Evolutionary conservation across 768 basidiomycete species (phyloP), one percentile per base, ranked within the genome.

Genomic region (Mycena alexandri): DNA sequence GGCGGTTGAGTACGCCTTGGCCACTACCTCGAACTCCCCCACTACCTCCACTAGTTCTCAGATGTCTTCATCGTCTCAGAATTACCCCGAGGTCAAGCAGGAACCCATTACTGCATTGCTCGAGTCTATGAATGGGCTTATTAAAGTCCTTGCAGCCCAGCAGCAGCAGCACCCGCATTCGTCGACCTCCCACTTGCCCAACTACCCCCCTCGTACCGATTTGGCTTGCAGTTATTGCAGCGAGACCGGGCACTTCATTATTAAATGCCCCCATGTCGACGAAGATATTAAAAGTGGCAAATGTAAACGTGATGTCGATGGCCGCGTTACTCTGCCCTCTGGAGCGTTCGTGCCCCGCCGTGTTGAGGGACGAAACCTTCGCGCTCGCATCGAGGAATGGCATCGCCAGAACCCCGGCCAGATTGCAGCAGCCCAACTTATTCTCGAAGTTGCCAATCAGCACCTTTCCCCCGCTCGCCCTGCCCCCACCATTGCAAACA

Each of bases 231-330:
- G 56, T 51, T 72, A 74, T 62, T 77, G 4, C 56, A 74, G 75
- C 22, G 73, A 71, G 0, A 11, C 34, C 1, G 54, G 43, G 1
- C 74, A 79, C 44, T 74, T 69, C 48, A 76, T 76, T 57, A 57
- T 72, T 1, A 50, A 68, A 17, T 76, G 76, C 59, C 51, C 68
- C 0, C 16, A 33, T 13, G 51, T 60, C 6, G 50, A 41, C 0
- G 41, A 24, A 16, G 63, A 65, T 25, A 38, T 38, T 2, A 12
- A 19, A 6, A n/a, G 33, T 5, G 63, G 63, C 41, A 50, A 44
- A 9, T 68, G 73, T 24, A 75, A 68, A 46, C 70, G 74, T 6
- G 73, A 79, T 44, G 47, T 58, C 9, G 65, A 73, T 3, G 74
- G 71, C 0, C 71, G 73, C 16, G 74, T 79, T 0, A 70, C 73